phyloP scores from a whole-genome alignment of 1,284 basidiomycete species.

The Cutaneotrichosporon spelunceum region DNA sequence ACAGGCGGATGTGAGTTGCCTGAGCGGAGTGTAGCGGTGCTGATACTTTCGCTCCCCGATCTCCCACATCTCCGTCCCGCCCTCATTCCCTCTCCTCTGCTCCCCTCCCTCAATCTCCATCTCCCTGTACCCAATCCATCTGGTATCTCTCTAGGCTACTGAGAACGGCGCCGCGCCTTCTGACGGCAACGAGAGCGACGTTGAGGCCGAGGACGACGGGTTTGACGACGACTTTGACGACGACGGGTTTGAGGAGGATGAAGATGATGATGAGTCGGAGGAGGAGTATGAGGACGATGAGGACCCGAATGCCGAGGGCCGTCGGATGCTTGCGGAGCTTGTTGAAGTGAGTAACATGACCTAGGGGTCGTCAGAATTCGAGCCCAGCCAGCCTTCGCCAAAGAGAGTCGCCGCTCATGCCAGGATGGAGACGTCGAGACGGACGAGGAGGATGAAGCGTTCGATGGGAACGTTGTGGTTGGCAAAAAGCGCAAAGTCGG shows the following conservation, averaged over 20 bases:
- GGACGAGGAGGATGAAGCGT: constrained; percentile 25
- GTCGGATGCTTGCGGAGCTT: constrained; percentile 21
- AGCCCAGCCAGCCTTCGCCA: too few species aligned
- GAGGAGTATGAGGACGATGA: constrained; percentile 21
- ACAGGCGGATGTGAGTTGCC: neutral
- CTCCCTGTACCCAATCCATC: too few species aligned
- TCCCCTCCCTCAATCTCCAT: too few species aligned
- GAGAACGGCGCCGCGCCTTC: neutral
- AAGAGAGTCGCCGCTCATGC: constrained; percentile 8
- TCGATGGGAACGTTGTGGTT: constrained; percentile 13
- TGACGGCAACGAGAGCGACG: constrained; percentile 12
- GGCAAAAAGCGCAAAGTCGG: constrained; percentile 28
- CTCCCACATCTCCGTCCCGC: neutral
- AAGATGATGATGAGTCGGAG: constrained; percentile 15
- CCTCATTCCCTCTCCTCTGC: neutral
- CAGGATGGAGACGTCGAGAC: constrained; percentile 22
- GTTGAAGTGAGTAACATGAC: constrained; percentile 19
- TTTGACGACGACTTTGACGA: constrained; percentile 21
- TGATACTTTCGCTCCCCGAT: neutral
- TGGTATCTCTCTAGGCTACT: neutral
- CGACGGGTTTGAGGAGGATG: constrained; percentile 17
- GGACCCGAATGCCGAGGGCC: constrained; percentile 23
- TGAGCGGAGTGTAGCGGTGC: neutral
- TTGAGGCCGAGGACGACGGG: constrained; percentile 15
- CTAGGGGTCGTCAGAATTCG: too few species aligned